phyloP scores from a whole-genome alignment of 495 filamentous ascomycete genomes.

The Astrothelium subdiscretum region DNA sequence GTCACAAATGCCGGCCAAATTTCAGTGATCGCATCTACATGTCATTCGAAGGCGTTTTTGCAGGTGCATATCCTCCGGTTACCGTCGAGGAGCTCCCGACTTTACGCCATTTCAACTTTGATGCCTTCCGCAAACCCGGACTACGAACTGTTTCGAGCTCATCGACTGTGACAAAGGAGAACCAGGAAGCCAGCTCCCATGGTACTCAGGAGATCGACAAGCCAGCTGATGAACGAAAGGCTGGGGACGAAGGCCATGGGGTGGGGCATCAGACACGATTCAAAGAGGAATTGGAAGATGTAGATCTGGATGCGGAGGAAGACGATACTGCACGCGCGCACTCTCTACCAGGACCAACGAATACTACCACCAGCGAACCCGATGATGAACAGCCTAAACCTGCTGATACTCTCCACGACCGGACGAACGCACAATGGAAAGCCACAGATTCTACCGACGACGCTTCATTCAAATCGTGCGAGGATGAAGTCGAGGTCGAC shows the following conservation, averaged over 20 bases:
- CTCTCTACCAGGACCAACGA: too few relatives aligned
- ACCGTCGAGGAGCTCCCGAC: constrained; percentile 15
- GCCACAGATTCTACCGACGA: not conserved
- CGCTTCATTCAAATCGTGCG: constrained; percentile 2
- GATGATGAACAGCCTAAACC: too few relatives aligned
- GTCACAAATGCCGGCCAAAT: constrained; percentile 28
- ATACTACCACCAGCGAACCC: too few relatives aligned
- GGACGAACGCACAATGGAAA: not conserved
- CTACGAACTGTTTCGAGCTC: constrained; percentile 3
- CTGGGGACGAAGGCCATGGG: not conserved
- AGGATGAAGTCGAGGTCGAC: constrained; percentile 31
- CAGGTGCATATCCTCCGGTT: constrained; percentile 12
- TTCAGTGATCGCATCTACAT: constrained; percentile 26
- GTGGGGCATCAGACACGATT: too few relatives aligned
- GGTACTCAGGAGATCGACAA: not conserved
- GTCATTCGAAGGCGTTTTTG: constrained; percentile 25
- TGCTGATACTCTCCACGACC: not conserved
- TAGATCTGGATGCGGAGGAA: too few relatives aligned
- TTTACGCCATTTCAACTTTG: constrained; percentile 17
- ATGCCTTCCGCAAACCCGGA: constrained; percentile 19
- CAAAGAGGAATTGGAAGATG: too few relatives aligned
- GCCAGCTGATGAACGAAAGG: not conserved
- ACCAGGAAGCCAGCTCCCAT: not conserved
- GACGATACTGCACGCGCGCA: too few relatives aligned
- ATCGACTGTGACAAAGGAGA: not conserved